phyloP scores from a whole-genome alignment of 768 basidiomycete genomes.

The Pleurotus giganteus region DNA sequence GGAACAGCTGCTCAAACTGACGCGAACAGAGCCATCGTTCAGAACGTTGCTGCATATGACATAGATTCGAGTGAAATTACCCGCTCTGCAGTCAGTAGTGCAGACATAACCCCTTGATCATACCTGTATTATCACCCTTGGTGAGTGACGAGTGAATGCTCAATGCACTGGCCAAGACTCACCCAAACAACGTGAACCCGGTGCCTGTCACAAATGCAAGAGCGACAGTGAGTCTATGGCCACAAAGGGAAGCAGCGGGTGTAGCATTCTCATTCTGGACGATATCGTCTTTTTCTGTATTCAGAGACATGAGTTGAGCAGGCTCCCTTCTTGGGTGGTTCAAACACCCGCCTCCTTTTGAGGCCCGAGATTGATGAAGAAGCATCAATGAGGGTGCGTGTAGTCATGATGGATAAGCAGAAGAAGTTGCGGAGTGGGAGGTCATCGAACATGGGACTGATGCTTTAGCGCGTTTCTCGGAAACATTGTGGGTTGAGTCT shows the following conservation, averaged over 20 bases:
- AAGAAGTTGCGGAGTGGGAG: too few relatives aligned
- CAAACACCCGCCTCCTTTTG: too few relatives aligned
- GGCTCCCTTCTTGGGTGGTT: not conserved
- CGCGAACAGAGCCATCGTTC: too few relatives aligned
- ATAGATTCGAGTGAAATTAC: slow-evolving; percentile 28
- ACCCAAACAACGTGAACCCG: slow-evolving; percentile 65
- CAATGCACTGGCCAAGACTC: slow-evolving; percentile 12
- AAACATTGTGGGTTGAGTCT: too few relatives aligned
- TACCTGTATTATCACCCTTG: slow-evolving; percentile 35
- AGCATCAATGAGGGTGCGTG: not conserved
- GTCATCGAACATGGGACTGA: too few relatives aligned
- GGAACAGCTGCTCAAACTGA: slow-evolving; percentile 58
- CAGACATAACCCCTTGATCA: slow-evolving; percentile 74
- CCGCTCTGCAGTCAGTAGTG: slow-evolving; percentile 54
- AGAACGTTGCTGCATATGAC: too few relatives aligned
- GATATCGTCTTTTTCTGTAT: not conserved
- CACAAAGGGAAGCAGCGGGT: slow-evolving; percentile 29
- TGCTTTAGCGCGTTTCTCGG: too few relatives aligned
- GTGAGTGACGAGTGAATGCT: not conserved
- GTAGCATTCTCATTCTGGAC: not conserved
- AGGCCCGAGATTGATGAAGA: too few relatives aligned
- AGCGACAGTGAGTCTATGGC: slow-evolving; percentile 41
- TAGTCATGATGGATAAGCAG: too few relatives aligned
- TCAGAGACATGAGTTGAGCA: not conserved
- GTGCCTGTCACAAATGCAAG: slow-evolving; percentile 58